These are phyloP conservation scores for Microstroma glucosiphilum DNA, from an alignment of 1,284 basidiomycete species.

Conservation along the genomic window DNA sequence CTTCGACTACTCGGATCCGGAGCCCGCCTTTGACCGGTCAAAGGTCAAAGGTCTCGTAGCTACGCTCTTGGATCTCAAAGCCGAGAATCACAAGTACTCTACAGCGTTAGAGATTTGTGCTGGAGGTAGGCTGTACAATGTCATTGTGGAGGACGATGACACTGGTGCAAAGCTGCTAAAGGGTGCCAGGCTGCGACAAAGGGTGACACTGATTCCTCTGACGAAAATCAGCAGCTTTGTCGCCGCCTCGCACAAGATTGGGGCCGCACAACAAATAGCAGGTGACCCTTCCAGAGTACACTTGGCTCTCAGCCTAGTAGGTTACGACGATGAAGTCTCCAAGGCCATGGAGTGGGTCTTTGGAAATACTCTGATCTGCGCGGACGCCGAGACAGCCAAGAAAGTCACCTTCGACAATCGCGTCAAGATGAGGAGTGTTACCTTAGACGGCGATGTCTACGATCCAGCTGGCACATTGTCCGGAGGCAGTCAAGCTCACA, in stretches of 20 bases:
- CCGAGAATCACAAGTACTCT: constrained; percentile 63
- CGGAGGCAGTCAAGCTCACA: constrained; percentile 77
- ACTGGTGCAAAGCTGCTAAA: constrained; percentile 79
- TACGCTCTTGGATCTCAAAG: constrained; percentile 68
- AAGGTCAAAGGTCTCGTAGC: constrained; percentile 71
- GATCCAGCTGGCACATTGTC: constrained; percentile 90
- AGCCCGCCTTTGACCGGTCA: constrained; percentile 72
- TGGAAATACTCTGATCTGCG: constrained; percentile 84
- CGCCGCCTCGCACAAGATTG: constrained; percentile 68
- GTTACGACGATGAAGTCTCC: constrained; percentile 75
- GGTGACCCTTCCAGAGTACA: constrained; percentile 66
- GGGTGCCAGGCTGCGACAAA: constrained; percentile 75
- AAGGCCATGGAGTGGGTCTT: constrained; percentile 92
- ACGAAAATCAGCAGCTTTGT: constrained; percentile 77
- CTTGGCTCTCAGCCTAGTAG: constrained; percentile 78
- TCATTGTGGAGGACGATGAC: constrained; percentile 72
- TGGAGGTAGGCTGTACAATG: constrained; percentile 82
- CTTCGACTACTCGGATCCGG: constrained; percentile 75
- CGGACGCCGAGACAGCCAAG: constrained; percentile 81
- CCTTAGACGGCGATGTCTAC: constrained; percentile 90
- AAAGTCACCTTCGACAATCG: constrained; percentile 77
- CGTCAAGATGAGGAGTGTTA: constrained; percentile 74
- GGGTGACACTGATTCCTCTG: constrained; percentile 87
- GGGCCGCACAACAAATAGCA: constrained; percentile 68
- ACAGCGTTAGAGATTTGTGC: constrained; percentile 91